Evolutionary conservation across 371 early-diverging fungal species (phyloP).

Genomic region (Dichotomocladium elegans): DNA sequence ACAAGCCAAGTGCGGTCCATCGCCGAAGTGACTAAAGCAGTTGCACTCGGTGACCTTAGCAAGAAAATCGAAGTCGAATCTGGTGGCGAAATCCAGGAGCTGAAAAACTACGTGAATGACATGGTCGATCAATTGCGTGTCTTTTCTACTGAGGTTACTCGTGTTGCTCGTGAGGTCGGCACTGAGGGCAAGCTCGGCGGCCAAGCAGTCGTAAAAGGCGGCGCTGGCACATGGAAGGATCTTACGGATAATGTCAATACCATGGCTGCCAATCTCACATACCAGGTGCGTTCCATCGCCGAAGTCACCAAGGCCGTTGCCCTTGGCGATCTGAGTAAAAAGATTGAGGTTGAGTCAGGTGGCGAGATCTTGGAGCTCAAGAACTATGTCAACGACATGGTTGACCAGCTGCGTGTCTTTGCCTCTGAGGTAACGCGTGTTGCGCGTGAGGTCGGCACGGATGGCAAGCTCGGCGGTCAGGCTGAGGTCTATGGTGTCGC

Average conservation of each 20-base stretch:
- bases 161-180: slow-evolving; percentile 64
- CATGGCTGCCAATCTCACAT: slow-evolving; percentile 40
- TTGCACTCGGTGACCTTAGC: slow-evolving; percentile 38
- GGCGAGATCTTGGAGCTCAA: too few species aligned
- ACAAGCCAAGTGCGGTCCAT: slow-evolving; percentile 24
- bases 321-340: slow-evolving; percentile 12
- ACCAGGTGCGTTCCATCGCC: slow-evolving; percentile 55
- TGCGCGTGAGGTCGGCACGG: too few species aligned
- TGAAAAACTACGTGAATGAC: slow-evolving; percentile 39
- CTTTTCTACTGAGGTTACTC: slow-evolving; percentile 58
- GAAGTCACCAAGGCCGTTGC: too few species aligned
- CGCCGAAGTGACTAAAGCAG: slow-evolving; percentile 19
- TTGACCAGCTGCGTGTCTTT: too few species aligned
- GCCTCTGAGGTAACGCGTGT: too few species aligned
- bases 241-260: slow-evolving; percentile 35
- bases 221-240: slow-evolving; percentile 39
- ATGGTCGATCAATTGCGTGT: slow-evolving; percentile 55
- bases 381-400: too few species aligned
- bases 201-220: slow-evolving; percentile 27
- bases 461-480: too few species aligned
- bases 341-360: slow-evolving; percentile 13
- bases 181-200: slow-evolving; percentile 50
- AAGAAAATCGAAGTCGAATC: slow-evolving; percentile 25
- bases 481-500: too few species aligned
- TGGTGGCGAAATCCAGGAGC: slow-evolving; percentile 38